These are phyloP conservation scores for Tolypocladium capitatum DNA, from an alignment of 2,329 filamentous ascomycete genomes.

Conservation along the genomic window DNA sequence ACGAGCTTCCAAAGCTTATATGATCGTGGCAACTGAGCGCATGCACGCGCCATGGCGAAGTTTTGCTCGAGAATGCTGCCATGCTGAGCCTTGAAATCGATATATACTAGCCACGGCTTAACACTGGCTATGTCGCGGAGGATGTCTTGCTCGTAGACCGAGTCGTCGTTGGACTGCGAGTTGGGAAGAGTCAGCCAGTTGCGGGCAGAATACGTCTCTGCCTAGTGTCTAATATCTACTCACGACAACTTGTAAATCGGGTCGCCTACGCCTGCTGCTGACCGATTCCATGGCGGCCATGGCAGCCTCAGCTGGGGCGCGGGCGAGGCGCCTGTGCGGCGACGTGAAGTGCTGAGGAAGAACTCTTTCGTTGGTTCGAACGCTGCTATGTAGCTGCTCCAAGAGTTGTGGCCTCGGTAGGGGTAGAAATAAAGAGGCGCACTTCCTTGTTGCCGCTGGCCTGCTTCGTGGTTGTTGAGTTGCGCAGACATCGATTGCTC, in stretches of 20 bases:
- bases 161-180: constrained; percentile 66
- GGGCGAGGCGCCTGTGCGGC: constrained; percentile 8
- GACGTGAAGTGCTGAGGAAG: background rate
- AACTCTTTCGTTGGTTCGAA: background rate
- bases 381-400: background rate
- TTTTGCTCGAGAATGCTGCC: constrained; percentile 78
- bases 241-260: constrained; percentile 37
- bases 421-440: background rate
- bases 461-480: background rate
- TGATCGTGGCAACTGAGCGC: constrained; percentile 75
- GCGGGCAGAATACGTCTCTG: background rate
- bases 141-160: constrained; percentile 92
- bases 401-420: background rate
- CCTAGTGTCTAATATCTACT: constrained; percentile 8
- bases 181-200: constrained; percentile 1
- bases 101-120: constrained; percentile 92
- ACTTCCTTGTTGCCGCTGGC: background rate
- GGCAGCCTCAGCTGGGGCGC: background rate
- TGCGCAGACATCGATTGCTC: background rate
- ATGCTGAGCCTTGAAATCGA: constrained; percentile 79
- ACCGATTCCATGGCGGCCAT: background rate
- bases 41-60: constrained; percentile 78
- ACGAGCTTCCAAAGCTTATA: constrained; percentile 98
- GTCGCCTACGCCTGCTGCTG: constrained; percentile 24
- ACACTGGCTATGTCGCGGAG: constrained; percentile 72